Base-by-base conservation (phyloP, 305 asterid genomes). In the Lippia alba region DNA sequence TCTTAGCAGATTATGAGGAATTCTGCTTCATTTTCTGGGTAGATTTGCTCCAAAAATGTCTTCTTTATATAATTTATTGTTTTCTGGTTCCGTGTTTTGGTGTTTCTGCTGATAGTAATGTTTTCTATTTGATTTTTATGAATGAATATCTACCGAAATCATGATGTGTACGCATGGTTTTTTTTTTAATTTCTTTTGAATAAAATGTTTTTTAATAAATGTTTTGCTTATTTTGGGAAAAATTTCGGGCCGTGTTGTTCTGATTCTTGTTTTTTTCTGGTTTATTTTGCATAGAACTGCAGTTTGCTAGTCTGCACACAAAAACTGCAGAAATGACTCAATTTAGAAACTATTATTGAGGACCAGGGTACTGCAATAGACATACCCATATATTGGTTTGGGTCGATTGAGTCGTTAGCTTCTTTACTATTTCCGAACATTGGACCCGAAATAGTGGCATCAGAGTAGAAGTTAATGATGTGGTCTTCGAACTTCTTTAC, bases 21-120 rank as follows among this genome's bases (percentile, higher is more conserved):
- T 8, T 44, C 9, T 44, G 9, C 9, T 64, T 32, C 45, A 48
- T 46, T 59, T 55, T 61, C 67, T 59, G 66, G 61, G 50, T 56
- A 16, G 49, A 59, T 78, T 61, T 20, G 67, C 71, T 61, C 66
- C 57, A 53, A 24, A 51, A 71, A 30, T 46, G 40, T 33, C 18
- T n/a, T 8, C 49, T 18, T 56, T 63, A 24, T 24, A 46, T 56
- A 41, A 11, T 4, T 64, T 4, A 36, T 36, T 36, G 41, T 70
- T 55, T 62, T 55, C 40, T 16, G 30, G 24, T 15, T 50, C 20
- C 39, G 1, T 36, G 12, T n/a, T 2, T 32, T 33, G 9, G 18
- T 8, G 4, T 56, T 16, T 41, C 46, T 46, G 3, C 33, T 54
- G 17, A 32, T 11, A 33, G 56, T 48, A 58, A 40, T 17, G 44